A percentile compares a stretch with the other conserved stretches of the same genome.
Conservation (phyloP, 2,329 filamentous ascomycete species). For the Aspergillus sojae region DNA sequence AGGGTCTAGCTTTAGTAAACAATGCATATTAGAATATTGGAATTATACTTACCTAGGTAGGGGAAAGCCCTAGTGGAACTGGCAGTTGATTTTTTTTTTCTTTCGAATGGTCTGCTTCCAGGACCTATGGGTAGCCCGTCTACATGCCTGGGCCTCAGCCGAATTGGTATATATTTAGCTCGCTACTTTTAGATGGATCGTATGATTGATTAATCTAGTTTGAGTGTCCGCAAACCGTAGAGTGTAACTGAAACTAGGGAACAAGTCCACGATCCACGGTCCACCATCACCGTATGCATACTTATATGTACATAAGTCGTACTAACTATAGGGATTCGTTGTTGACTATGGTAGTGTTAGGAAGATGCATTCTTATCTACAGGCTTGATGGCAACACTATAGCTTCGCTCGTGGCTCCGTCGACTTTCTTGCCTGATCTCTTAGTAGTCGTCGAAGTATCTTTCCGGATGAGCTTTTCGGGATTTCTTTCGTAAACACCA, state of each 20-base stretch:
- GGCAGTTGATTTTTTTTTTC: too few species aligned
- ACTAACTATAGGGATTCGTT: neutral
- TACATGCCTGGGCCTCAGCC: neutral
- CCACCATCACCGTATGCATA: too few species aligned
- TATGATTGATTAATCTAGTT: too few species aligned
- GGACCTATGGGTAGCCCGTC: neutral
- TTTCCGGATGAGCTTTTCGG: conserved; percentile 20
- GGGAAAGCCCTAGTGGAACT: too few species aligned
- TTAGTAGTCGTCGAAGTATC: conserved; percentile 17
- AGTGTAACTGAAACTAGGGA: too few species aligned
- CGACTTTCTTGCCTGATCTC: conserved; percentile 12
- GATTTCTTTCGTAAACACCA: conserved; percentile 17
- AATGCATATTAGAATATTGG: neutral
- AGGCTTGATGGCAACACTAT: neutral
- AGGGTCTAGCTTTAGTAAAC: neutral
- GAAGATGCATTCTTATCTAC: neutral
- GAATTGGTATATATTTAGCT: too few species aligned
- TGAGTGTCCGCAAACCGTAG: too few species aligned
- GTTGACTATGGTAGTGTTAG: neutral
- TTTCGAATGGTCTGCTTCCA: too few species aligned
- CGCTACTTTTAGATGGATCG: too few species aligned
- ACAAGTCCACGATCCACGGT: too few species aligned
- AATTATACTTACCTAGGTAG: neutral
- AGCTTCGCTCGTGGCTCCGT: conserved; percentile 8
- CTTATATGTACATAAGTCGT: too few species aligned